phyloP scores from a whole-genome alignment of 768 basidiomycete species.

The Tricholoma bakamatsutake region DNA sequence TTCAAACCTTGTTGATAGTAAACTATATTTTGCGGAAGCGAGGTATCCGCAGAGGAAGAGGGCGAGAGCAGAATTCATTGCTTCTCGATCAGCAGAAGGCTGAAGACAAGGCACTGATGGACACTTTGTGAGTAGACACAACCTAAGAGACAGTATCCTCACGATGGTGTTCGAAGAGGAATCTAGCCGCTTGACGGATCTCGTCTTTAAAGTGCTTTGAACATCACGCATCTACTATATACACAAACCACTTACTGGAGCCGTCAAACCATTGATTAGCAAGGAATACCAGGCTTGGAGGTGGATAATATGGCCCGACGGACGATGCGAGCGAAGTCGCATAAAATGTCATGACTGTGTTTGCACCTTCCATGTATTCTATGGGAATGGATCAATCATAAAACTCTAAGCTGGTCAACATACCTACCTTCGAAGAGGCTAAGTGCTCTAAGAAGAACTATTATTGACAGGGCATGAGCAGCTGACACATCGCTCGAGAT shows the following conservation, averaged over 20 bases:
- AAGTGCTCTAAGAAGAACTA: slow-evolving; percentile 63
- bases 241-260: slow-evolving; percentile 43
- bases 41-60: slow-evolving; percentile 81
- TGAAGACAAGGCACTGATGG: slow-evolving; percentile 55
- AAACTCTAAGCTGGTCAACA: not conserved
- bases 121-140: slow-evolving; percentile 49
- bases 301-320: slow-evolving; percentile 55
- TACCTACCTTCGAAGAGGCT: slow-evolving; percentile 62
- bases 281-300: slow-evolving; percentile 69
- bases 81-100: slow-evolving; percentile 54
- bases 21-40: slow-evolving; percentile 71
- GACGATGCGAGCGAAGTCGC: slow-evolving; percentile 58
- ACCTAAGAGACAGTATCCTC: not conserved
- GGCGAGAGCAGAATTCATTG: slow-evolving; percentile 55
- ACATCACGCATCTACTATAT: slow-evolving; percentile 1
- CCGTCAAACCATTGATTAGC: slow-evolving; percentile 73
- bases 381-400: slow-evolving; percentile 4
- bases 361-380: slow-evolving; percentile 69
- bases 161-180: slow-evolving; percentile 50
- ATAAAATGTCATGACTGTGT: slow-evolving; percentile 77
- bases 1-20: slow-evolving; percentile 65
- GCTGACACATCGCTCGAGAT: slow-evolving; percentile 69
- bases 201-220: slow-evolving; percentile 42
- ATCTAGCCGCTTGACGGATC: slow-evolving; percentile 67
- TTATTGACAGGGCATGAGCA: slow-evolving; percentile 58